Evolutionary conservation across 2,329 filamentous ascomycete genomes (phyloP).

Genomic region (Alternaria consortialis): DNA sequence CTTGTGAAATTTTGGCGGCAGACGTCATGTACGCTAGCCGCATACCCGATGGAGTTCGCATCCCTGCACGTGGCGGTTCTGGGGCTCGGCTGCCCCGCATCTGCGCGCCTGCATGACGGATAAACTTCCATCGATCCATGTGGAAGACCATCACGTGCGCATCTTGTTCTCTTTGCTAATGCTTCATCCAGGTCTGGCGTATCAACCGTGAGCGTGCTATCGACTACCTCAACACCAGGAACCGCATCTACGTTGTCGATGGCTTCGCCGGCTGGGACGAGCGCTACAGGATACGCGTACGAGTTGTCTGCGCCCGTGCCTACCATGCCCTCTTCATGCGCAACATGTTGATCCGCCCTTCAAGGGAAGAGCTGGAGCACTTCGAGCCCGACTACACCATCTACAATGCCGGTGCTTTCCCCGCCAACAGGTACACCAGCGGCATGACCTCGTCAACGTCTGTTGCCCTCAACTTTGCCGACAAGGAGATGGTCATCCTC

Average conservation of each 20-base stretch:
- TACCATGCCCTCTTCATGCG: constrained; percentile 99
- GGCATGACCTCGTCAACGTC: constrained; percentile 99
- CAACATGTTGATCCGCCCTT: constrained; percentile 99
- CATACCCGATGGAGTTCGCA: constrained; percentile 44
- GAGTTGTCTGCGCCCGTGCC: constrained; percentile 96
- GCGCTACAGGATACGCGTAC: constrained; percentile 96
- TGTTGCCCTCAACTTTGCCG: constrained; percentile 97
- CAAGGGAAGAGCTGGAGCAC: constrained; percentile 88
- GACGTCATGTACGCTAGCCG: constrained; percentile 48
- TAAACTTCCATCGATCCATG: constrained; percentile 10
- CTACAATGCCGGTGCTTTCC: constrained; percentile 99
- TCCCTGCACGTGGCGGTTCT: constrained; percentile 40
- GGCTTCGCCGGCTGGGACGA: constrained; percentile 98
- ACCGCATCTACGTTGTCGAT: constrained; percentile 98
- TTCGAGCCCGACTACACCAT: constrained; percentile 99
- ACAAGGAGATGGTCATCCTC: constrained; percentile 99
- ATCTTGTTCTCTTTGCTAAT: constrained; percentile 18
- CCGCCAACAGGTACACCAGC: constrained; percentile 95
- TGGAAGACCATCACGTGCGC: constrained; percentile 37
- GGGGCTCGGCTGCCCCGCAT: constrained; percentile 49
- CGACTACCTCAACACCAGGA: constrained; percentile 98
- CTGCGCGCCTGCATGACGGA: constrained; percentile 31
- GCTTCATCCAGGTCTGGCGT: constrained; percentile 81
- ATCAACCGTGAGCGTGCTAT: constrained; percentile 99
- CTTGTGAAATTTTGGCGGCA: constrained; percentile 39